Base-by-base conservation (phyloP, 805 yeast genomes). In the Yarrowia porcina region DNA sequence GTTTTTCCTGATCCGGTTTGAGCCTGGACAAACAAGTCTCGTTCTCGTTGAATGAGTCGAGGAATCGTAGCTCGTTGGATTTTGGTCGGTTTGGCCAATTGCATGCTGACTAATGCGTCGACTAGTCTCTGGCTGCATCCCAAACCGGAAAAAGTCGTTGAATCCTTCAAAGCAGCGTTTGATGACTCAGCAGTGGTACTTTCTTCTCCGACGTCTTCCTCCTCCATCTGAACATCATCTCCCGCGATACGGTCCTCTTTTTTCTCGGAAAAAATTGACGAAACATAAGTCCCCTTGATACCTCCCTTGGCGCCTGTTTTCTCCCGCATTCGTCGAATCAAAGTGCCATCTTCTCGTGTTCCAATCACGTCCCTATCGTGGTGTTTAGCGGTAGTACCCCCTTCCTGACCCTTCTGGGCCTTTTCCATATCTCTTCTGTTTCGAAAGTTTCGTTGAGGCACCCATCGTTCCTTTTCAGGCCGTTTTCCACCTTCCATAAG, bases 1-100 rank as follows among this genome's bases (percentile, higher is more conserved):
- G 99, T 94, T 74, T 94, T 94, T 74, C 99, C 99, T 0, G 98
- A 92, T 61, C 99, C 99, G 0, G 99, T 94, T 75, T 96, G 97
- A 0, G 99, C 97, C 71, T 91, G 96, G 50, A 94, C 88, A 67
- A 94, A 88, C 63, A 91, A 76, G 74, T 94, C 99, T 32, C 78
- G 74, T 20, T 80, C 76, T 9, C 71, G 68, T 13, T 74, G 68
- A 7, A 82, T 67, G 28, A 85, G 72, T 59, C 79, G 77, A 20
- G 98, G 97, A 10, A 91, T 77, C 0, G 88, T 94, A 6, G 87
- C 76, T 66, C 90, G 81, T 75, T 94, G 99, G 67, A 94, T 90
- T 68, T 83, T 84, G 0, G 99, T 96, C 1, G 99, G 99, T 4
- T 71, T 66, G 3, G 62, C 64, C 41, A 78, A 65, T 30, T 77